Conservation (phyloP, 306 rosid species). For the Pyrus communis region DNA sequence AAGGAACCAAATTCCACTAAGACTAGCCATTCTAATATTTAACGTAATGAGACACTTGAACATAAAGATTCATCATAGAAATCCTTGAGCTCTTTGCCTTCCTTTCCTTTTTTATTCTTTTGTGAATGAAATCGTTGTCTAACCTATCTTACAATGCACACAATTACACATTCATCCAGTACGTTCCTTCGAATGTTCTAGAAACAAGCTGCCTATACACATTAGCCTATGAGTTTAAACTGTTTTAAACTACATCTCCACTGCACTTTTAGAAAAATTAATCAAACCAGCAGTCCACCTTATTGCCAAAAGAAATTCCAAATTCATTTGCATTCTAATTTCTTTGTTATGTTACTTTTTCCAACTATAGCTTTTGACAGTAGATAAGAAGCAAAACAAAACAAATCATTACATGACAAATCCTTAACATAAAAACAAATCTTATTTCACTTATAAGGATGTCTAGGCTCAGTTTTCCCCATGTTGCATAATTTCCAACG, state of each 20-base stretch:
- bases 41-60: background rate
- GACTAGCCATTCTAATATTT: background rate
- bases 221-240: background rate
- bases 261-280: background rate
- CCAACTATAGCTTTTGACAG: background rate
- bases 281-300: background rate
- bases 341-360: background rate
- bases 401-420: background rate
- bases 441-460: background rate
- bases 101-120: background rate
- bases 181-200: background rate
- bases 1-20: background rate
- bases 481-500: background rate
- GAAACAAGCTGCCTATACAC: background rate
- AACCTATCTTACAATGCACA: background rate
- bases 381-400: background rate
- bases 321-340: background rate
- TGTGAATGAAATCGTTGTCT: background rate
- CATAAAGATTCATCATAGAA: background rate
- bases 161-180: background rate
- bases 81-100: background rate
- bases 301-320: background rate
- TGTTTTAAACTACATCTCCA: background rate
- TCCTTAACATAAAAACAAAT: background rate
- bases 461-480: background rate